These are phyloP conservation scores for Pythium biforme DNA, from an alignment of 352 stramenopile genomes.

Conservation along the genomic window DNA sequence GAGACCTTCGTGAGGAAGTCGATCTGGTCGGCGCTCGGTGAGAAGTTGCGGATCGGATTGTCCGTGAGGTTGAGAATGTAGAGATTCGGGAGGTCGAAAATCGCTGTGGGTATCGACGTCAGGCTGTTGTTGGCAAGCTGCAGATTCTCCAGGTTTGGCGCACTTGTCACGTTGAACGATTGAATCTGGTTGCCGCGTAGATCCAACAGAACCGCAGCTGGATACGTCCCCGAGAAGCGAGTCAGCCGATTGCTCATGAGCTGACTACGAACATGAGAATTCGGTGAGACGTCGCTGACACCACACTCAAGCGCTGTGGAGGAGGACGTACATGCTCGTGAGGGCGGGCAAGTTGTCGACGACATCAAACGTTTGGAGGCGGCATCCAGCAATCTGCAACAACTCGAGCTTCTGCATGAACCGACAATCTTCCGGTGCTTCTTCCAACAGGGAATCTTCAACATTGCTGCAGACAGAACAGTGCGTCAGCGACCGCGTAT, in stretches of 20 bases:
- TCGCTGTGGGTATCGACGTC: background rate
- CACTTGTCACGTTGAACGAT: background rate
- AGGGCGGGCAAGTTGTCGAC: background rate
- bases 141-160: background rate
- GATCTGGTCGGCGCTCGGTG: background rate
- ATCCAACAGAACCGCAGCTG: background rate
- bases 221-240: background rate
- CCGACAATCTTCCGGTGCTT: background rate
- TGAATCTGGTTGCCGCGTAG: background rate
- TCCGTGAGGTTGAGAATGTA: background rate
- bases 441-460: background rate
- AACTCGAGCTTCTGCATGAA: background rate
- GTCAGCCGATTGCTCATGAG: background rate
- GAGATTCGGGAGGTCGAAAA: background rate
- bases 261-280: background rate
- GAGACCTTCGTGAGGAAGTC: background rate
- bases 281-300: too few species aligned
- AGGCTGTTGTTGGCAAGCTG: background rate
- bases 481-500: too few species aligned
- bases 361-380: background rate
- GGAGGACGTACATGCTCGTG: background rate
- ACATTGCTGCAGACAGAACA: background rate
- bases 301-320: too few species aligned
- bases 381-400: background rate
- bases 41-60: constrained; percentile 1